Evolutionary conservation across 164 flowering plant genomes (phyloP).

Genomic region (Cinnamomum chago): DNA sequence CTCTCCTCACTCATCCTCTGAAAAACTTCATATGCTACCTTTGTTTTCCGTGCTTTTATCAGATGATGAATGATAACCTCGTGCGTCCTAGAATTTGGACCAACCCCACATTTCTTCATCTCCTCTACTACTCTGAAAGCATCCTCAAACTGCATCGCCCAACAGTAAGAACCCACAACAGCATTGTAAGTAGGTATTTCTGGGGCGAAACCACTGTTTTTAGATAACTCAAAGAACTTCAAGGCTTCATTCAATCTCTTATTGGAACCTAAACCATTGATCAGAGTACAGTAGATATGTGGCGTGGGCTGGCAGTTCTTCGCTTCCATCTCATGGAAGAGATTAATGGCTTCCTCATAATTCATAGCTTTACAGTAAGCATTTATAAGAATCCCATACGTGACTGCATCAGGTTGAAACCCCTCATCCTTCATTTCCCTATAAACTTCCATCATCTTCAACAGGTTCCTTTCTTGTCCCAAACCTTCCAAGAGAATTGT

Average conservation of each 20-base stretch:
- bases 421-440: constrained; percentile 49
- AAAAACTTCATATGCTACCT: constrained; percentile 58
- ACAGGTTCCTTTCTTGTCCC: constrained; percentile 52
- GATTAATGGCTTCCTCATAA: constrained; percentile 21
- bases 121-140: constrained; percentile 57
- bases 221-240: constrained; percentile 48
- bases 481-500: constrained; percentile 75
- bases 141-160: constrained; percentile 48
- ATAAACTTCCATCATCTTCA: constrained; percentile 51
- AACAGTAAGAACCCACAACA: constrained; percentile 73
- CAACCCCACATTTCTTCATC: constrained; percentile 58
- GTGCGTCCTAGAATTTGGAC: constrained; percentile 72
- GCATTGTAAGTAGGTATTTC: constrained; percentile 84
- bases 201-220: constrained; percentile 40
- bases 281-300: constrained; percentile 53
- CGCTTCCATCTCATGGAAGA: constrained; percentile 19
- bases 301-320: constrained; percentile 23
- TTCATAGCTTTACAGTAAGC: constrained; percentile 18
- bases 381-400: constrained; percentile 27
- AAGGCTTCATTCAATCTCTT: constrained; percentile 63
- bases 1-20: constrained; percentile 45
- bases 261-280: constrained; percentile 66
- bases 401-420: constrained; percentile 26
- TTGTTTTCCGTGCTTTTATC: constrained; percentile 37
- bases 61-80: constrained; percentile 76